Base-by-base conservation (phyloP, 768 basidiomycete species). In the Sutorius australiensis region DNA sequence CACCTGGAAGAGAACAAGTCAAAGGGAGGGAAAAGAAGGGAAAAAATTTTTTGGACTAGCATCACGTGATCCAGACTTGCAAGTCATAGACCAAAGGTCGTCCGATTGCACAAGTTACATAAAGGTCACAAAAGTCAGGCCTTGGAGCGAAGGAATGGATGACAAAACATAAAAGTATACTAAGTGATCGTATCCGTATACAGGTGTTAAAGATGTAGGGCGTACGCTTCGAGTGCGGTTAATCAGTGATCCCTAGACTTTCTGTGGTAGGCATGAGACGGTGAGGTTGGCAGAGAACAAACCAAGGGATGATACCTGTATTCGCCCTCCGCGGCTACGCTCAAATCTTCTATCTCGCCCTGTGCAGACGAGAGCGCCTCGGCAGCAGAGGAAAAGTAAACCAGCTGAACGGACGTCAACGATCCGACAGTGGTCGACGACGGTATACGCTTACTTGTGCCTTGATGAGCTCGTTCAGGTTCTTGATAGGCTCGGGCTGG, bases 401-500 rank as follows among this genome's bases (percentile, higher is more conserved):
- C 63, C 19, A 92, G 77, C 79, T 93, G 56, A 24, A 48, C 16
- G 38, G 30, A 39, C 37, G n/a, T 67, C 19, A 63, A 21, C 37
- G n/a, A 37, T 21, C 10, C 27, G 30, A 31, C 41, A 27, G 24
- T 12, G 5, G 24, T 33, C 0, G 9, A 46, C 6, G 8, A 41
- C n/a, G 17, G 10, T 28, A 53, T 51, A 33, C 6, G 40, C 74
- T 53, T 53, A 82, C 86, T 73, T 92, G 95, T 41, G 97, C 90
- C 71, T 97, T 97, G 63, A 83, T 81, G 41, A 99, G 84, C 68
- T 90, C 87, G 55, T 93, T 92, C 51, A 98, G 71, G 74, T 95
- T 92, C 82, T 91, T 94, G 68, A 99, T 72, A 4, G 97, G 92
- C 73, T 98, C 95, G 36, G 97, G 97, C 93, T 95, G 60, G 21